phyloP scores from a whole-genome alignment of 1,139 yeast species.

The Geotrichum carabidarum region DNA sequence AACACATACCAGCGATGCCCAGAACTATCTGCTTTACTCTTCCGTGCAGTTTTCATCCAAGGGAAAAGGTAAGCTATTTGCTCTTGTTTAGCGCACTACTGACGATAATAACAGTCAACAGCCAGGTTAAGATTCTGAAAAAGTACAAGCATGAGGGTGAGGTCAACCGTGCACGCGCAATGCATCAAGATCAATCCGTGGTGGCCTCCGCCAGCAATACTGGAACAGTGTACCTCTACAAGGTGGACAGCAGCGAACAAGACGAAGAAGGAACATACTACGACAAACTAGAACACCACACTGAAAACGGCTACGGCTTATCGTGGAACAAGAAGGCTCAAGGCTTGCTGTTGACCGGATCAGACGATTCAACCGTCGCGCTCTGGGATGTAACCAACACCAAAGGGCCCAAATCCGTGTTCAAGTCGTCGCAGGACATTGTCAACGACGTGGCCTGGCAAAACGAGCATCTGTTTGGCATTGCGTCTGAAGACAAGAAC shows the following conservation, averaged over 20 bases:
- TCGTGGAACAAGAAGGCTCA: conserved; percentile 53
- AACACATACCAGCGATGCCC: conserved; percentile 80
- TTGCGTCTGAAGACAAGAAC: conserved; percentile 67
- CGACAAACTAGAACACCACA: conserved; percentile 51
- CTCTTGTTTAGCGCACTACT: conserved; percentile 52
- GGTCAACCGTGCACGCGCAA: conserved; percentile 69
- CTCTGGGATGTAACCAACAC: conserved; percentile 46
- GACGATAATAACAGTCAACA: conserved; percentile 44
- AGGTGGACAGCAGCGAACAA: background rate
- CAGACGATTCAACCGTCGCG: conserved; percentile 62
- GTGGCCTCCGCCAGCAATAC: conserved; percentile 76
- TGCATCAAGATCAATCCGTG: conserved; percentile 70
- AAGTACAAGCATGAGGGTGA: conserved; percentile 20
- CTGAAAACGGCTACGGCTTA: conserved; percentile 66
- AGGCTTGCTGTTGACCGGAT: conserved; percentile 55
- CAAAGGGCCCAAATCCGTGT: conserved; percentile 26
- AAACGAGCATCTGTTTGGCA: conserved; percentile 50
- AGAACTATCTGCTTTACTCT: conserved; percentile 57
- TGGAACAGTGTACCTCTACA: conserved; percentile 62
- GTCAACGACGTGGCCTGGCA: conserved; percentile 49
- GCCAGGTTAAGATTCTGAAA: conserved; percentile 35
- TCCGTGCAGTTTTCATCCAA: conserved; percentile 19
- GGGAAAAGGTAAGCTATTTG: conserved; percentile 12
- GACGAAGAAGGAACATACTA: conserved; percentile 2
- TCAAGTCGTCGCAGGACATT: conserved; percentile 29